These are phyloP conservation scores for Martensiomyces pterosporus DNA, from an alignment of 192 early-diverging fungal genomes.

Conservation along the genomic window DNA sequence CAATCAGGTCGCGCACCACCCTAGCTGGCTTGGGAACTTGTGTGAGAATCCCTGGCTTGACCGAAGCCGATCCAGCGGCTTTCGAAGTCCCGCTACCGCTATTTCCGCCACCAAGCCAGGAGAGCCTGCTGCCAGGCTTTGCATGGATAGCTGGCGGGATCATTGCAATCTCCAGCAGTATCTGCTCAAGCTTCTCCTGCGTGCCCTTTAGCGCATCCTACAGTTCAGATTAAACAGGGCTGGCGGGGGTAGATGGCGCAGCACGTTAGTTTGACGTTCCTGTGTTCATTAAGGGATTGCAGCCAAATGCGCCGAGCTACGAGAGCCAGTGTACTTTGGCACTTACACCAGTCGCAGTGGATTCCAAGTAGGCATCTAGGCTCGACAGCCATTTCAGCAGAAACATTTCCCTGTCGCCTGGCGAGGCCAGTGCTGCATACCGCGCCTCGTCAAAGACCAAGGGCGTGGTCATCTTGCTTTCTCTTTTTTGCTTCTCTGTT, in stretches of 20 bases:
- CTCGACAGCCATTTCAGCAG: slow-evolving; percentile 87
- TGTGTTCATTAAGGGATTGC: too few relatives aligned
- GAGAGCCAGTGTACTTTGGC: too few relatives aligned
- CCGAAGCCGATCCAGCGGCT: slow-evolving; percentile 53
- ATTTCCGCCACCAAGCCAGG: slow-evolving; percentile 64
- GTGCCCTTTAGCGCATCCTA: slow-evolving; percentile 58
- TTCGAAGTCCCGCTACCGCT: slow-evolving; percentile 55
- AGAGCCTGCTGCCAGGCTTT: slow-evolving; percentile 65
- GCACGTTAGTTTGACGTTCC: too few relatives aligned
- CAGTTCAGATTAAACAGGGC: too few relatives aligned
- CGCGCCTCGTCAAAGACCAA: slow-evolving; percentile 54
- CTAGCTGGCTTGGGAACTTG: slow-evolving; percentile 30
- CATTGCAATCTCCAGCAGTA: slow-evolving; percentile 60
- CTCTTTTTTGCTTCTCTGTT: too few relatives aligned
- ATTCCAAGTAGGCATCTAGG: slow-evolving; percentile 71
- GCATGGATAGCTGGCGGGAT: slow-evolving; percentile 61
- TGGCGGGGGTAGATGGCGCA: too few relatives aligned
- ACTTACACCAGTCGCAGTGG: slow-evolving; percentile 40
- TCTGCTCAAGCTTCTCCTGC: slow-evolving; percentile 71
- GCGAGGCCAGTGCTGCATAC: slow-evolving; percentile 33
- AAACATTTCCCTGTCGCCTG: slow-evolving; percentile 73
- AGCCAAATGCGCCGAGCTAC: too few relatives aligned
- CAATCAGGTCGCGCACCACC: slow-evolving; percentile 27
- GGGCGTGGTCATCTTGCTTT: neutral
- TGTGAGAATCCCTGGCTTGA: slow-evolving; percentile 22